Conservation (phyloP, 1,284 basidiomycete species). For the Athelia sp. region DNA sequence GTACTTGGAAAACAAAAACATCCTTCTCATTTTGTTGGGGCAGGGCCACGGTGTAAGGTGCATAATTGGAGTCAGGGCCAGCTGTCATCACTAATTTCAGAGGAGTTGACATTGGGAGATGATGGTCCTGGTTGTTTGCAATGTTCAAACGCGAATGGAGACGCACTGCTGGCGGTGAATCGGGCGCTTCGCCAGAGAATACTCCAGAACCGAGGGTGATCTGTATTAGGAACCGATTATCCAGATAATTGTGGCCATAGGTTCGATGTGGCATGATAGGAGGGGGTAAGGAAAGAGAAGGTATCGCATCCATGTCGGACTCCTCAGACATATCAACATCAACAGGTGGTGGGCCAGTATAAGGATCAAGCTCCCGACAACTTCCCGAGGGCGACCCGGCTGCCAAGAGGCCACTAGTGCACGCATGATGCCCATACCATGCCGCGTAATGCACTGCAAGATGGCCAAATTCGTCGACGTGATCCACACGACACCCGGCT, state of each 20-base stretch:
- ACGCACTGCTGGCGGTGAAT: constrained; percentile 40
- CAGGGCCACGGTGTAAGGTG: constrained; percentile 85
- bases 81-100: constrained; percentile 94
- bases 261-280: constrained; percentile 96
- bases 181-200: constrained; percentile 15
- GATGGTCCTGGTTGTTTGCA: constrained; percentile 55
- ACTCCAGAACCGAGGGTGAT: constrained; percentile 66
- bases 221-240: constrained; percentile 85
- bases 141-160: constrained; percentile 68
- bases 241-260: constrained; percentile 89
- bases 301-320: constrained; percentile 86
- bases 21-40: constrained; percentile 81
- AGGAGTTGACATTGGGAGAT: constrained; percentile 70
- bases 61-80: constrained; percentile 70
- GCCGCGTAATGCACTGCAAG: constrained; percentile 92
- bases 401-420: constrained; percentile 70
- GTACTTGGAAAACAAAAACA: constrained; percentile 86
- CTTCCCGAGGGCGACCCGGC: constrained; percentile 21
- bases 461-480: constrained; percentile 83
- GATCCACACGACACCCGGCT: constrained; percentile 72
- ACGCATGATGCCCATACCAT: constrained; percentile 92
- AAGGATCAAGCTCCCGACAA: constrained; percentile 30
- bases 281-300: constrained; percentile 90
- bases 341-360: constrained; percentile 19
- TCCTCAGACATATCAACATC: constrained; percentile 34